Conservation (phyloP, 192 early-diverging fungal genomes). For the Chytriomyces sp. region DNA sequence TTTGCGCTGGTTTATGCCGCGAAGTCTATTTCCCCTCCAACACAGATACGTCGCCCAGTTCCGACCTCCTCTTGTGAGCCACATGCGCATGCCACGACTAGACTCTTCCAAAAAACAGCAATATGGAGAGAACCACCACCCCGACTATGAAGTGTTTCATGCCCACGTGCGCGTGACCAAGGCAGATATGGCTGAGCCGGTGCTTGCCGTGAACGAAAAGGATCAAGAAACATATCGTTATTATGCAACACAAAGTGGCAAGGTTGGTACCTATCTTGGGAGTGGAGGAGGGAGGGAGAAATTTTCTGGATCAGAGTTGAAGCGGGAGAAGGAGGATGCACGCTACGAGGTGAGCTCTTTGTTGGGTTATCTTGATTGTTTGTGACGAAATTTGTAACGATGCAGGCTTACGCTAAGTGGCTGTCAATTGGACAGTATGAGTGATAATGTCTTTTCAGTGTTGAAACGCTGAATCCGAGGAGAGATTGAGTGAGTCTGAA, state of each 20-base stretch:
- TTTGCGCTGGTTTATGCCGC: background rate
- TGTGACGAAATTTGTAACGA: background rate
- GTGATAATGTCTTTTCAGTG: too few species aligned
- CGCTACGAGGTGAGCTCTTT: slow-evolving; percentile 32
- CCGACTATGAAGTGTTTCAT: slow-evolving; percentile 29
- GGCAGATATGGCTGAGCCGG: background rate
- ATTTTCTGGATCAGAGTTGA: background rate
- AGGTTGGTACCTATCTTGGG: slow-evolving; percentile 22
- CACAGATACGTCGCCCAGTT: slow-evolving; percentile 50
- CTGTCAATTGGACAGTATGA: slow-evolving; percentile 41
- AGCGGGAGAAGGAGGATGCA: slow-evolving; percentile 25
- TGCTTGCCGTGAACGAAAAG: slow-evolving; percentile 18
- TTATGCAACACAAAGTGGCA: slow-evolving; percentile 30
- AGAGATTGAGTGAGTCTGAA: too few species aligned
- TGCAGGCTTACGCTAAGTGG: slow-evolving; percentile 47
- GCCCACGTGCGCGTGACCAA: background rate
- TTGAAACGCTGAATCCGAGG: too few species aligned
- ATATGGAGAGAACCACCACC: background rate
- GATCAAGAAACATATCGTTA: slow-evolving; percentile 36
- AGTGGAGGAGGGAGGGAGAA: background rate
- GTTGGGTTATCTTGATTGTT: slow-evolving; percentile 1
- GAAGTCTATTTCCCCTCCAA: background rate
- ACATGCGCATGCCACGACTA: slow-evolving; percentile 2
- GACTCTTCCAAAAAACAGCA: background rate
- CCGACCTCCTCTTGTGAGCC: slow-evolving; percentile 30